Evolutionary conservation across 177 flowering plant genomes (phyloP).

Genomic region (Vitis hybrid): DNA sequence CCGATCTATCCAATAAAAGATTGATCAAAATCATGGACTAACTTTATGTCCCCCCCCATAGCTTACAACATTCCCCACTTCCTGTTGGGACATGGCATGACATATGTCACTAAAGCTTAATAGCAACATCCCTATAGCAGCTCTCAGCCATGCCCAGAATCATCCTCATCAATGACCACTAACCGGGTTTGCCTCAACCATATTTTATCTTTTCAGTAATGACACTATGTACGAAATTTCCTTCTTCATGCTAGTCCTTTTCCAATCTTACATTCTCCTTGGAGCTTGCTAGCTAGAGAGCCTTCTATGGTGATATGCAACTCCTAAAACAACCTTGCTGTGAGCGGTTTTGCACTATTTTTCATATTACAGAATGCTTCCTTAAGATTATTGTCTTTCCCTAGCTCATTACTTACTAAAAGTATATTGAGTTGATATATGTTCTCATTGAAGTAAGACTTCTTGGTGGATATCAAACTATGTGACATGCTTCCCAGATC

Average conservation of each 20-base stretch:
- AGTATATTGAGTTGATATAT: constrained; percentile 37
- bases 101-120: constrained; percentile 88
- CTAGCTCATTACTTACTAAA: constrained; percentile 35
- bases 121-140: constrained; percentile 68
- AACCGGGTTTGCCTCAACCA: constrained; percentile 90
- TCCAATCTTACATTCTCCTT: constrained; percentile 97
- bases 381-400: constrained; percentile 33
- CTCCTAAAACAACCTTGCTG: constrained; percentile 83
- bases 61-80: constrained; percentile 91
- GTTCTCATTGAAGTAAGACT: constrained; percentile 36
- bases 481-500: constrained; percentile 26
- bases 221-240: constrained; percentile 92
- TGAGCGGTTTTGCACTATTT: constrained; percentile 35
- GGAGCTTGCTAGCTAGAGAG: constrained; percentile 86
- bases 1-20: constrained; percentile 89
- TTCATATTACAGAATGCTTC: constrained; percentile 30
- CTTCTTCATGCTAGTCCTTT: constrained; percentile 96
- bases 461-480: constrained; percentile 49
- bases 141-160: constrained; percentile 96
- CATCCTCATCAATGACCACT: constrained; percentile 93
- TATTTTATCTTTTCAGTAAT: constrained; percentile 85
- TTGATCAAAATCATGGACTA: constrained; percentile 79
- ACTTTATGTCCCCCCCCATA: constrained; percentile 67
- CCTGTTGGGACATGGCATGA: constrained; percentile 93
- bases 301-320: constrained; percentile 92